Evolutionary conservation across 192 early-diverging fungal genomes (phyloP), one percentile per base, ranked within the genome.

Genomic region (Gamsiella multidivaricata): DNA sequence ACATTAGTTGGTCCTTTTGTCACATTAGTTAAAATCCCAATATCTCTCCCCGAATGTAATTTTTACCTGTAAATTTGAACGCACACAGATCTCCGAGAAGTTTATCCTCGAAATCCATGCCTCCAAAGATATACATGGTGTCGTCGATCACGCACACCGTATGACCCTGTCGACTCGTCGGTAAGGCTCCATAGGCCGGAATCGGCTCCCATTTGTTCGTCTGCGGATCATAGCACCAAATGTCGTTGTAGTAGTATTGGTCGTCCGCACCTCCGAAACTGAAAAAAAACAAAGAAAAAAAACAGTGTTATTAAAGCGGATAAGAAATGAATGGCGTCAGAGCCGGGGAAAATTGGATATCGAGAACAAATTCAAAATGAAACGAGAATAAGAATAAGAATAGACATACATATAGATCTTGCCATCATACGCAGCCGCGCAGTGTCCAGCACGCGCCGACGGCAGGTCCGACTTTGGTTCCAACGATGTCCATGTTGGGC

Each of bases 241-340:
- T 81, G 60, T 89, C 88, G 65, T 89, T 87, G 52, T 82, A 86
- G 36, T 79, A 82, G 59, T 61, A 69, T 26, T 82, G 66, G 34
- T 78, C 79, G 57, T 87, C 83, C 3, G 63, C 80, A 28, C 88
- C 88, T 52, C 86, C 86, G 63, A 89, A 89, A 53, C 87, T 88
- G 46, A 28, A 28, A 8, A 23, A 20, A n/a, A 20, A 34, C 43
- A 43, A n/a, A 18, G 9, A 11, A 23, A 2, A 28, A 20, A 45
- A 31, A 47, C 11, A 8, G 15, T 33, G 17, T n/a, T n/a, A n/a
- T n/a, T n/a, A n/a, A n/a, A 22, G 15, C 47, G n/a, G 8, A 20
- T 20, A 50, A 14, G 20, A 39, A 23, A 4, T 4, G n/a, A 22
- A 34, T 25, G 34, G 8, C 6, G 55, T 41, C 20, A 12, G 55